Evolutionary conservation across 2,329 filamentous ascomycete species (phyloP).

Genomic region (Ophiocordyceps sinensis): DNA sequence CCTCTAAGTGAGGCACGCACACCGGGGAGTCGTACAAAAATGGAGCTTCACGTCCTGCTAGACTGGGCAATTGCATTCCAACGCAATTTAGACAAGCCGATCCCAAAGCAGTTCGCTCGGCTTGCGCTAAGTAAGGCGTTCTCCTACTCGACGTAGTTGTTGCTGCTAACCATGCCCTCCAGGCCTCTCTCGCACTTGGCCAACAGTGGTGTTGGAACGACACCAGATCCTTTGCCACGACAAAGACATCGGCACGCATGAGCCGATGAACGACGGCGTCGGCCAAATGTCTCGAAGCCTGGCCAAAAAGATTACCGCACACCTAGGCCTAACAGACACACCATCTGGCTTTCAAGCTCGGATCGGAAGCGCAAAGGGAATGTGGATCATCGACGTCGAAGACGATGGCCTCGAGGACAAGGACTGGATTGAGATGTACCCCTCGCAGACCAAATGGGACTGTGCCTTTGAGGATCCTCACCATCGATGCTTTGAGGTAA

Average conservation of each 20-base stretch:
- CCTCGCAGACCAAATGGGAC: slow-evolving; percentile 56
- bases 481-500: slow-evolving; percentile 53
- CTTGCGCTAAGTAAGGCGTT: slow-evolving; percentile 33
- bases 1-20: slow-evolving; percentile 10
- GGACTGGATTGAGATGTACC: slow-evolving; percentile 52
- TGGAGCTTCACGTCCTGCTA: slow-evolving; percentile 27
- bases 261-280: slow-evolving; percentile 55
- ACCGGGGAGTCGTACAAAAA: slow-evolving; percentile 12
- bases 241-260: slow-evolving; percentile 19
- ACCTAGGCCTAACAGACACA: slow-evolving; percentile 34
- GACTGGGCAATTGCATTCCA: slow-evolving; percentile 36
- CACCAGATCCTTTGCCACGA: slow-evolving; percentile 27
- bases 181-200: slow-evolving; percentile 37
- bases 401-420: slow-evolving; percentile 23
- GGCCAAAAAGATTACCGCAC: slow-evolving; percentile 33
- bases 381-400: slow-evolving; percentile 51
- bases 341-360: slow-evolving; percentile 56
- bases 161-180: neutral
- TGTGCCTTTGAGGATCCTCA: slow-evolving; percentile 30
- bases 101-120: slow-evolving; percentile 44
- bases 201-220: slow-evolving; percentile 29
- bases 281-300: slow-evolving; percentile 48
- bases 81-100: slow-evolving; percentile 28
- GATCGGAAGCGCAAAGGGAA: slow-evolving; percentile 59
- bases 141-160: neutral